Evolutionary conservation across 768 basidiomycete genomes (phyloP).

Genomic region (Hygrophorus pudorinus): DNA sequence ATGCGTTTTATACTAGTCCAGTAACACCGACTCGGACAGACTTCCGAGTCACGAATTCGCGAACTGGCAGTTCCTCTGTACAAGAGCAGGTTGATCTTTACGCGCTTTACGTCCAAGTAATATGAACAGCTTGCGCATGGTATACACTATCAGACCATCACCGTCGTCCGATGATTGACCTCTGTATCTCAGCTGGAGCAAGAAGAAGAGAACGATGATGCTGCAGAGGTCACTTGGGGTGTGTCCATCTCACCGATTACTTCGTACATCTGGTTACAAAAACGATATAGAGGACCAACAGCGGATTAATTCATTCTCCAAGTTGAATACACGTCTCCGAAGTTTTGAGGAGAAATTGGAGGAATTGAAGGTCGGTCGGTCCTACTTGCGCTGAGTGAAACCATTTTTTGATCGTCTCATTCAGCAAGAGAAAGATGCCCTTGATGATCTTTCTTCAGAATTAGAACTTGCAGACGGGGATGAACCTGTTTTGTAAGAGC

Average conservation of each 20-base stretch:
- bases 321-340: conserved; percentile 72
- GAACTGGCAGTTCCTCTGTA: too few species aligned
- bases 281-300: conserved; percentile 64
- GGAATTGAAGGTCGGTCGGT: conserved; percentile 56
- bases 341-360: conserved; percentile 65
- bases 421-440: conserved; percentile 90
- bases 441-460: conserved; percentile 82
- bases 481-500: conserved; percentile 59
- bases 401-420: conserved; percentile 6
- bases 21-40: too few species aligned
- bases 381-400: background rate
- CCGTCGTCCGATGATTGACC: background rate
- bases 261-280: conserved; percentile 1
- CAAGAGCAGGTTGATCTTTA: too few species aligned
- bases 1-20: too few species aligned
- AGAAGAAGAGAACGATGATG: conserved; percentile 68
- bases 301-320: conserved; percentile 85
- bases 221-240: conserved; percentile 83
- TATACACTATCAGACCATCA: background rate
- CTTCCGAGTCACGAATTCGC: too few species aligned
- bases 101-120: too few species aligned
- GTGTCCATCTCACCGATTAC: conserved; percentile 14
- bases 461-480: conserved; percentile 87
- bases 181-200: conserved; percentile 46
- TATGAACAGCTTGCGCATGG: conserved; percentile 1